Evolutionary conservation across 306 rosid species (phyloP), one percentile per base, ranked within the genome.

Genomic region (Gillenia trifoliata): DNA sequence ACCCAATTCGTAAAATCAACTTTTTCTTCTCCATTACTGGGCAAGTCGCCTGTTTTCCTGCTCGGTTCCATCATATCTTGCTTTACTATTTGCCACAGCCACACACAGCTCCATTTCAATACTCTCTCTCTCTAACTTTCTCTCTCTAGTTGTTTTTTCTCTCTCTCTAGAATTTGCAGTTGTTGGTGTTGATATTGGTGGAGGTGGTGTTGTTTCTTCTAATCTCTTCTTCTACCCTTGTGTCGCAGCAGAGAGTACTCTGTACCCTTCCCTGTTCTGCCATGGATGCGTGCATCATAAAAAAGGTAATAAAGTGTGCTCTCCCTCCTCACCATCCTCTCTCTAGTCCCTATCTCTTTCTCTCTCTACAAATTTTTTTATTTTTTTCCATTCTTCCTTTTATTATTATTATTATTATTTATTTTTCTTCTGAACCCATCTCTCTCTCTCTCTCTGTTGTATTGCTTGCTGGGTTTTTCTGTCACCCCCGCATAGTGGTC

Each of bases 261-360:
- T 78, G 80, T 64, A 56, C 76, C 61, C 82, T 79, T 59, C 81
- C 63, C 79, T 71, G 72, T 75, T 83, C 86, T 83, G 84, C 87
- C 77, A 84, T 73, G 87, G 87, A 84, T 84, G 87, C 87, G 87
- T 84, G 81, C 82, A 84, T 77, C 80, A 70, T 84, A 81, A 80
- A 84, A 84, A 84, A 84, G 87, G 78, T 49, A 75, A 77, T 80
- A 84, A 77, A 77, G 84, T 80, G 80, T 49, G 67, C 75, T 28
- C 84, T 75, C 81, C 70, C 74, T 72, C 71, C 76, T 75, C 84
- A 76, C 75, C 75, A 74, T 69, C 6, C 77, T 82, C 84, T 57
- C 74, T 43, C 81, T 71, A 71, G 81, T 78, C 81, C 81, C 81
- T 64, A 78, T 71, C 81, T 47, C 64, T 76, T 4, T 56, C 41